phyloP scores from a whole-genome alignment of 306 rosid genomes.

The Pyrus pyrifolia region DNA sequence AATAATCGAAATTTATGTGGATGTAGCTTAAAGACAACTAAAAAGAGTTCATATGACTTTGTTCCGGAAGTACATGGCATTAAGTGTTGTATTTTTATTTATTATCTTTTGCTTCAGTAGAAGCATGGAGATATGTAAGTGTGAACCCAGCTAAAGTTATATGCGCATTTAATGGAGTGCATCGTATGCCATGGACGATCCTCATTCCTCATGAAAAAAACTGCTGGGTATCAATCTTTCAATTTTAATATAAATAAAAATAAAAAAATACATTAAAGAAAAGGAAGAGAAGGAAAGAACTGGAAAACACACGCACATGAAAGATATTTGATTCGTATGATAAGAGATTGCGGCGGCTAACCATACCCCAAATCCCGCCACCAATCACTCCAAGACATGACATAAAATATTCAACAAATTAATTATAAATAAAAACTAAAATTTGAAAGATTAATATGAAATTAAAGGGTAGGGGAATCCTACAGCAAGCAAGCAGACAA shows the following conservation, averaged over 20 bases:
- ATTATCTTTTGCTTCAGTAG: neutral
- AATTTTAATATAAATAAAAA: neutral
- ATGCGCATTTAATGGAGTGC: neutral
- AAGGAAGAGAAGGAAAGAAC: neutral
- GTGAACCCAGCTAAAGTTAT: neutral
- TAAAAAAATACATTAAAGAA: too few species aligned
- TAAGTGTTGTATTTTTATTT: neutral
- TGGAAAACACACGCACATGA: slow-evolving; percentile 26
- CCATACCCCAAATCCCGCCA: slow-evolving; percentile 78
- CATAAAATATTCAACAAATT: slow-evolving; percentile 1
- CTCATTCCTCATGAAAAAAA: neutral
- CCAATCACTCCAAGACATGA: slow-evolving; percentile 59
- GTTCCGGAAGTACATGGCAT: slow-evolving; percentile 4
- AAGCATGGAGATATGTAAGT: slow-evolving; percentile 1
- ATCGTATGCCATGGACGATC: neutral
- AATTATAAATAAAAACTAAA: neutral
- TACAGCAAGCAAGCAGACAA: slow-evolving; percentile 14
- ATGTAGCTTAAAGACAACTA: slow-evolving; percentile 8
- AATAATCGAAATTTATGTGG: slow-evolving; percentile 2
- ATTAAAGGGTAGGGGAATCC: neutral
- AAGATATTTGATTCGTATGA: slow-evolving; percentile 31
- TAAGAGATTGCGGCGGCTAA: slow-evolving; percentile 64
- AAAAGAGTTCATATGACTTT: neutral
- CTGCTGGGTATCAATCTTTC: neutral
- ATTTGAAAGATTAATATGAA: neutral